These are phyloP conservation scores for Leishmania turanica DNA, from an alignment of 208 protist species.

Conservation along the genomic window DNA sequence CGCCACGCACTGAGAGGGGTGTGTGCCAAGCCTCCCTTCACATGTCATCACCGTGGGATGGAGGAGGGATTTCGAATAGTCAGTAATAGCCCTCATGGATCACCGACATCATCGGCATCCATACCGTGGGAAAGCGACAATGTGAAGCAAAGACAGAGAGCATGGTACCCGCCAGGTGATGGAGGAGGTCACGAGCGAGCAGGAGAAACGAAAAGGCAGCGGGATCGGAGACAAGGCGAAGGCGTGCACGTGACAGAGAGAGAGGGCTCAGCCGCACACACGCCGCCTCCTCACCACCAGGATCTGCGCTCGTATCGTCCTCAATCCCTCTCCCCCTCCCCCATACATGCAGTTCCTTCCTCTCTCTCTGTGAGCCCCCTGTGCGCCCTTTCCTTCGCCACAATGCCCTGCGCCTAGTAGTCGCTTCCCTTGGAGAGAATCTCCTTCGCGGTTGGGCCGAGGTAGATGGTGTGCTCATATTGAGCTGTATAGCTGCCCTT, in stretches of 20 bases:
- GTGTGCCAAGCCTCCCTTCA: no score
- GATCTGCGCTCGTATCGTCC: background rate
- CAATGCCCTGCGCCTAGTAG: slow-evolving; percentile 64
- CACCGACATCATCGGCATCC: no score
- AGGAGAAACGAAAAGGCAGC: no score
- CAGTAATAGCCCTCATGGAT: no score
- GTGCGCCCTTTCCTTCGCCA: slow-evolving; percentile 24
- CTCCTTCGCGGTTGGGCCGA: slow-evolving; percentile 96
- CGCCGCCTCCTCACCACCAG: background rate
- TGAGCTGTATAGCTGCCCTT: slow-evolving; percentile 98
- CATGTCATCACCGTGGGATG: no score
- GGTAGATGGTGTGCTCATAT: slow-evolving; percentile 97
- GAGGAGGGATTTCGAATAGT: no score
- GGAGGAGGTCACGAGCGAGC: no score
- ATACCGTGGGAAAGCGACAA: no score
- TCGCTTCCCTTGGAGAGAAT: slow-evolving; percentile 96
- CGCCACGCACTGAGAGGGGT: no score
- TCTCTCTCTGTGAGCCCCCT: background rate
- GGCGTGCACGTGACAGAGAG: background rate
- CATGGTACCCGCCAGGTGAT: no score
- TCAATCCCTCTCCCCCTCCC: background rate
- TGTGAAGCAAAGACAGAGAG: no score
- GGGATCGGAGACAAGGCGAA: slow-evolving; percentile 3
- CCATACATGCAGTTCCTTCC: background rate
- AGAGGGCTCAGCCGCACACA: background rate